Evolutionary conservation across 2,329 filamentous ascomycete species (phyloP).

Genomic region (Trichoderma arundinaceum): DNA sequence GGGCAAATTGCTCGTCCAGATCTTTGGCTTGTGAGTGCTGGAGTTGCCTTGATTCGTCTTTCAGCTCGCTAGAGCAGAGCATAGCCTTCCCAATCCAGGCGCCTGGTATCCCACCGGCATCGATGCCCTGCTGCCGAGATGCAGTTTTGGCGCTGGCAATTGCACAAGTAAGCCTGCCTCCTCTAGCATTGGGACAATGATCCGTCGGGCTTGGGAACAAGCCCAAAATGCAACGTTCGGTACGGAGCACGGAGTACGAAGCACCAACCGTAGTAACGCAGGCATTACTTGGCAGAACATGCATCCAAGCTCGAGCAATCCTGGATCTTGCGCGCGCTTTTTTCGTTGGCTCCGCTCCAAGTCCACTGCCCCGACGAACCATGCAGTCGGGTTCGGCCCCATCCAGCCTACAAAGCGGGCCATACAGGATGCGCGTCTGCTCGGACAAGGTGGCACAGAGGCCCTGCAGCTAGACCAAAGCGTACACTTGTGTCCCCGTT

Average conservation of each 20-base stretch:
- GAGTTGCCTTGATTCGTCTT: constrained; percentile 14
- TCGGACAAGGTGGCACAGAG: constrained; percentile 13
- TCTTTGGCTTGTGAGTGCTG: constrained; percentile 9
- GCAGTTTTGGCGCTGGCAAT: neutral
- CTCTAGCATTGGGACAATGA: neutral
- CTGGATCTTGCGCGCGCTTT: constrained; percentile 30
- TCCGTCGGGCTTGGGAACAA: neutral
- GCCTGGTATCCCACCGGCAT: neutral
- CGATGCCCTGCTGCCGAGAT: neutral
- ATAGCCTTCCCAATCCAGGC: constrained; percentile 16
- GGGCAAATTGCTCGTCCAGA: constrained; percentile 18
- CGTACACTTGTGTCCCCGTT: constrained; percentile 10
- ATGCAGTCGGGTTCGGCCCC: constrained; percentile 32
- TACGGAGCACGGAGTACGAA: neutral
- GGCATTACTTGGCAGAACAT: neutral
- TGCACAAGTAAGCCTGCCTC: neutral
- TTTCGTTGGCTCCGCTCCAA: constrained; percentile 28
- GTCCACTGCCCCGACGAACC: constrained; percentile 30
- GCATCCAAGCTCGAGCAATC: neutral
- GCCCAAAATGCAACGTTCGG: neutral
- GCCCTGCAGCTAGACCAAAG: constrained; percentile 26
- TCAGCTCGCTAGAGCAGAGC: constrained; percentile 27
- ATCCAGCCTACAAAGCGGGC: constrained; percentile 26
- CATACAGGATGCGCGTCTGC: constrained; percentile 24
- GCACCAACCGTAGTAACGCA: neutral